Evolutionary conservation across 2,329 filamentous ascomycete genomes (phyloP), one percentile per base, ranked within the genome.

Genomic region (Pseudogymnoascus sp.): DNA sequence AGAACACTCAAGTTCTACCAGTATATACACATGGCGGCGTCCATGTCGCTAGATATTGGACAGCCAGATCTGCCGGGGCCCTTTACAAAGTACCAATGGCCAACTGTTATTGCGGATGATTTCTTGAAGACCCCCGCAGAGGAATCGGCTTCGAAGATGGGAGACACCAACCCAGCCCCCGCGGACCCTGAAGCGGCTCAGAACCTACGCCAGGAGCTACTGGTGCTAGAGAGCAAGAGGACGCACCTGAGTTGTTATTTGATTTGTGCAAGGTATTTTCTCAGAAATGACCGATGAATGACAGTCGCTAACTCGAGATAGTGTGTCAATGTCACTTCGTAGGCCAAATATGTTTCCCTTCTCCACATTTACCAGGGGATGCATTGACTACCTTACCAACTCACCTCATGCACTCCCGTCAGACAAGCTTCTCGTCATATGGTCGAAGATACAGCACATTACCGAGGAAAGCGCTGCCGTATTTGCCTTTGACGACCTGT

Each of bases 381-480:
- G 74, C 62, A 63, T 78, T 12, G 72, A 75, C 3, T 70, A 70
- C 19, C 63, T 79, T 19, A 73, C 73, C 41, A 71, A 63, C 8
- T 71, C 71, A 25, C 69, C 72, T 3, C 66, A 73, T 28, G 69
- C 72, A 8, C 63, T 69, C 1, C 63, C 71, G 4, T 67, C 69
- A 14, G 76, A 79, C 63, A 69, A 66, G 11, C 65, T 65, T 4
- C 66, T 79, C 7, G 71, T 73, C 3, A 70, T 71, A n/a, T 77
- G 74, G 74, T 71, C 72, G 1, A 71, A 69, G 30, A 62, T 79
- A 5, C 68, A 75, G 23, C 73, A 74, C 58, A 77, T 84, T 62
- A 79, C 77, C n/a, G 82, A 84, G 64, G 79, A 82, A 62, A 78
- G 83, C 19, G 78, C 77, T 1, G 72, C 78, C 3, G 75, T 80